phyloP scores from a whole-genome alignment of 768 basidiomycete species.

The Suillus clintonianus region DNA sequence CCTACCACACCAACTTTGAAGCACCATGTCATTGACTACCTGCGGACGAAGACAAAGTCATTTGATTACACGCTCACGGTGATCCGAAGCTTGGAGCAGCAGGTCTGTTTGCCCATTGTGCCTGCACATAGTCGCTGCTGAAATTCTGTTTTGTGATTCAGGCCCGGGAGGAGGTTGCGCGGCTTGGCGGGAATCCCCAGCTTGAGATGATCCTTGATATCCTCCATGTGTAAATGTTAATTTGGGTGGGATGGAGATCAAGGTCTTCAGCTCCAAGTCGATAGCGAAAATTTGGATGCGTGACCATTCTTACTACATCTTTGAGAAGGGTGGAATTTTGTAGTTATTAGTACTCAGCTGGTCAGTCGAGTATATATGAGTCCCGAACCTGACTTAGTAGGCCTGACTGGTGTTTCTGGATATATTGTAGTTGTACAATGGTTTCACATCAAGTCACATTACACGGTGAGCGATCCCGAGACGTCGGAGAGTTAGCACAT shows the following conservation, averaged over 20 bases:
- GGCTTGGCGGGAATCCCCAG: slow-evolving; percentile 74
- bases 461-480: too few relatives aligned
- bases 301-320: not conserved
- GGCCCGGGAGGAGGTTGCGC: slow-evolving; percentile 63
- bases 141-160: slow-evolving; percentile 16
- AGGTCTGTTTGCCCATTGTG: slow-evolving; percentile 44
- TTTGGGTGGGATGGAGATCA: not conserved
- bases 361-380: not conserved
- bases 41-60: slow-evolving; percentile 72
- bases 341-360: too few relatives aligned
- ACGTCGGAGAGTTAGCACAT: too few relatives aligned
- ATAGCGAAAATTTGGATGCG: not conserved
- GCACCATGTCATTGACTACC: slow-evolving; percentile 75
- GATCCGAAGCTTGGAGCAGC: slow-evolving; percentile 61
- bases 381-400: not conserved
- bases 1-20: slow-evolving; percentile 86
- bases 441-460: too few relatives aligned
- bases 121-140: not conserved
- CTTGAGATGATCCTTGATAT: slow-evolving; percentile 59
- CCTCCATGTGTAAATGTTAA: slow-evolving; percentile 48
- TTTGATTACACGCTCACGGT: slow-evolving; percentile 85
- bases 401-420: not conserved
- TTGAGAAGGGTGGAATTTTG: not conserved
- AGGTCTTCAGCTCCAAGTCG: not conserved
- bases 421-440: not conserved